Evolutionary conservation across 768 basidiomycete species (phyloP), one percentile per base, ranked within the genome.

Genomic region (Mycena vitilis): DNA sequence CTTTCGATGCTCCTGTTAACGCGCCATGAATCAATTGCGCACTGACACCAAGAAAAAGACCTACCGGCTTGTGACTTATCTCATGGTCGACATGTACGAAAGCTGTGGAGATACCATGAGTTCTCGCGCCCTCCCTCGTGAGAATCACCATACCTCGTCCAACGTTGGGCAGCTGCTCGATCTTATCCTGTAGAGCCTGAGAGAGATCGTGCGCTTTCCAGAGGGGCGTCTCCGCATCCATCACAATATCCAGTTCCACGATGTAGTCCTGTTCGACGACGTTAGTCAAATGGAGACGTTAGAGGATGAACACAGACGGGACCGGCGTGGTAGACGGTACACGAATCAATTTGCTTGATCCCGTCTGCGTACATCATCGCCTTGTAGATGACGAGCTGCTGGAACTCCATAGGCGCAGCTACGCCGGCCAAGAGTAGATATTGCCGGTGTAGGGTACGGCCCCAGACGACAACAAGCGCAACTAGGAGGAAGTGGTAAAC

Each of bases 231-330:
- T 85, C 85, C 10, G 84, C 85, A 59, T 83, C 81, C 83, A 90
- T 86, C 53, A 90, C 89, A 61, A 91, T 83, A 77, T 91, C 90
- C 23, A 90, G 77, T 73, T 91, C 90, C 37, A 90, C 89, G 69
- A 87, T 84, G 72, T 87, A 88, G 55, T 87, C 80, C 79, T 81
- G 23, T 2, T 18, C 16, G 10, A 4, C 15, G n/a, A n/a, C 23
- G 55, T 61, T 22, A 58, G 13, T 30, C 5, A 40, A 40, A 2
- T 3, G 5, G 15, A 40, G 11, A 40, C 4, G 10, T 15, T 10
- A 8, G 15, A 40, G 4, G 15, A 8, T 8, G 40, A 9, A 2
- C 2, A 62, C 67, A 44, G n/a, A 69, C 66, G 30, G 69, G 63
- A 20, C 85, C 60, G 34, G 85, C 85, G 66, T 89, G 88, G 68